A percentile compares a stretch with the other conserved stretches of the same genome.
Conservation (phyloP, 1,284 basidiomycete species). For the Ceratobasidium sp. region DNA sequence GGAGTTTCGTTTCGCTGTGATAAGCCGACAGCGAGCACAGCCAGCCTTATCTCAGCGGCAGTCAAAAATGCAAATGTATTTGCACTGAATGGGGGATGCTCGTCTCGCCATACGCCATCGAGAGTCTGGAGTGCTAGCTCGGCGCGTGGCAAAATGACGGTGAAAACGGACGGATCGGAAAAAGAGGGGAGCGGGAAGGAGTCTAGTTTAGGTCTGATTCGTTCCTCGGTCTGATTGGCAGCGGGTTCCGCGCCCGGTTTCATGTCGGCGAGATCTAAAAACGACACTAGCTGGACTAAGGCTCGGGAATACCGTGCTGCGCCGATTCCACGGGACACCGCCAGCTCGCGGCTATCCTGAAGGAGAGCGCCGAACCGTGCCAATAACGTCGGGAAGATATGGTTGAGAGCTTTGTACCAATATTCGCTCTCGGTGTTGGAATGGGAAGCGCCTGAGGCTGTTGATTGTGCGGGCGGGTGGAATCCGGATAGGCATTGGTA, state of each 20-base stretch:
- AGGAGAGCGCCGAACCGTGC: conserved; percentile 17
- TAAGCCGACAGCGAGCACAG: background rate
- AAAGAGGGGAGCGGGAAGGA: conserved; percentile 29
- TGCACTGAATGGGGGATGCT: conserved; percentile 36
- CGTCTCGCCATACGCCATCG: conserved; percentile 38
- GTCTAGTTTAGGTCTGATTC: conserved; percentile 16
- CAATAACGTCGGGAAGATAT: conserved; percentile 20
- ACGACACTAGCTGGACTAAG: conserved; percentile 3
- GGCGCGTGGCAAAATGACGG: conserved; percentile 2
- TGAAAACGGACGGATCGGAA: background rate
- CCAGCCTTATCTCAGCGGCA: conserved; percentile 23
- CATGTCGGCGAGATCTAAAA: background rate
- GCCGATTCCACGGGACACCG: conserved; percentile 29
- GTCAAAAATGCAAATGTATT: conserved; percentile 34
- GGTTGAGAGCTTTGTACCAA: conserved; percentile 4
- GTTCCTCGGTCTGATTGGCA: background rate
- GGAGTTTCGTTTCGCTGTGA: background rate
- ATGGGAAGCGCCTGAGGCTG: background rate
- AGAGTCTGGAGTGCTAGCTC: conserved; percentile 25
- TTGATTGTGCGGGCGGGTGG: background rate
- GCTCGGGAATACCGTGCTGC: conserved; percentile 23
- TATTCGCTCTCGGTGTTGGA: background rate
- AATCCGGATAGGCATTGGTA: conserved; percentile 27
- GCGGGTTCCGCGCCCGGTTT: background rate
- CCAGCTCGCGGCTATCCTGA: conserved; percentile 17